These are phyloP conservation scores for Piromyces finnis DNA, from an alignment of 192 early-diverging fungal species.

Conservation along the genomic window DNA sequence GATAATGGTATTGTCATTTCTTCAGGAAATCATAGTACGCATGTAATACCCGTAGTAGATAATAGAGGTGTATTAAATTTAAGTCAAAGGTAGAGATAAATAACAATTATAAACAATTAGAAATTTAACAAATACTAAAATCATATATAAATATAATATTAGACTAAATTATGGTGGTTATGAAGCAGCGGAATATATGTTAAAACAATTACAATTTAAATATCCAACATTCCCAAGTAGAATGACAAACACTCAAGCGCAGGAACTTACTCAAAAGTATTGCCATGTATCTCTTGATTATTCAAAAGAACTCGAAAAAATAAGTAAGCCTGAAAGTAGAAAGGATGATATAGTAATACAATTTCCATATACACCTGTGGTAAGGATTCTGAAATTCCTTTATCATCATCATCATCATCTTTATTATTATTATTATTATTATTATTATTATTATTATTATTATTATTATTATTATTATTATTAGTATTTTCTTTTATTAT, in stretches of 20 bases:
- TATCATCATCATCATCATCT: no score
- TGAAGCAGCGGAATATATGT: conserved; percentile 58
- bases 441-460: no score
- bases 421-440: no score
- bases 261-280: conserved; percentile 50
- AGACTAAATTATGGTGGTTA: conserved; percentile 66
- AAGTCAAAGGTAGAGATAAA: conserved; percentile 68
- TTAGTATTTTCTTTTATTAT: conserved; percentile 11
- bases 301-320: conserved; percentile 38
- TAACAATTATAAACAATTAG: no score
- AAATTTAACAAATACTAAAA: no score
- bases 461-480: no score
- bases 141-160: not conserved
- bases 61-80: conserved; percentile 39
- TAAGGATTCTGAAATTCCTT: no score
- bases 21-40: conserved; percentile 47
- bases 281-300: conserved; percentile 62
- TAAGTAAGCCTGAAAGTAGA: conserved; percentile 41
- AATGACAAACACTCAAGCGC: conserved; percentile 52
- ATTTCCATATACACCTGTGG: conserved; percentile 48
- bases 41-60: conserved; percentile 53
- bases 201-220: conserved; percentile 75
- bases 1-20: conserved; percentile 50
- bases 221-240: conserved; percentile 76
- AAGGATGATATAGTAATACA: conserved; percentile 55